Evolutionary conservation across 257 asterid species (phyloP), one percentile per base, ranked within the genome.

Genomic region (Eustoma russellianum): DNA sequence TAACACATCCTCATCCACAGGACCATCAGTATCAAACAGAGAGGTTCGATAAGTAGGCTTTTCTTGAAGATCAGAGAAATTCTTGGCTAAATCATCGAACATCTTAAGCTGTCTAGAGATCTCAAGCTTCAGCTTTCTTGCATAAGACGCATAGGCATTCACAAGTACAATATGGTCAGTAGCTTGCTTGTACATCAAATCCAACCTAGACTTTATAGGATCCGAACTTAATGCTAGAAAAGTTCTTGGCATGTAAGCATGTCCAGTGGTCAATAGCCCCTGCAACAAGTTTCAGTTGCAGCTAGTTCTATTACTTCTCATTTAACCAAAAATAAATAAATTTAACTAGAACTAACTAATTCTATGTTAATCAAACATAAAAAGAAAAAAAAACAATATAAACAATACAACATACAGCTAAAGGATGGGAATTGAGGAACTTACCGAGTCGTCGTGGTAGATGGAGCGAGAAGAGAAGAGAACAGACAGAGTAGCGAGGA

Each of bases 51-150:
- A 86, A 40, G 61, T 73, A 55, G 74, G 82, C 71, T 80, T 87
- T 53, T 68, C 19, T 52, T 85, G 93, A 70, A 87, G 79, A 59
- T 91, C 98, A 0, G 79, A 56, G 63, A 91, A 82, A 60, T 72
- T 76, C 70, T 64, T 72, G n/a, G 90, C 95, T 71, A 91, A 74
- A 64, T 91, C 95, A 57, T 87, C 94, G 50, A 82, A 91, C 91
- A 78, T 70, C 69, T 80, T 91, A 60, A 91, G 98, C 70, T 84
- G 95, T 73, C 77, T 84, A 30, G 94, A 75, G 56, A 78, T 82
- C 33, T 91, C 98, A 18, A 91, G 79, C 70, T 91, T 91, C 63
- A 91, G 91, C 74, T 83, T 87, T 73, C 98, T 80, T 6, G 95
- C 98, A 57, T 91, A 84, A 8, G 94, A 76, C 18, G 94, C 80